Evolutionary conservation across 106 monocot genomes (phyloP).

Genomic region (Amphibolis antarctica): DNA sequence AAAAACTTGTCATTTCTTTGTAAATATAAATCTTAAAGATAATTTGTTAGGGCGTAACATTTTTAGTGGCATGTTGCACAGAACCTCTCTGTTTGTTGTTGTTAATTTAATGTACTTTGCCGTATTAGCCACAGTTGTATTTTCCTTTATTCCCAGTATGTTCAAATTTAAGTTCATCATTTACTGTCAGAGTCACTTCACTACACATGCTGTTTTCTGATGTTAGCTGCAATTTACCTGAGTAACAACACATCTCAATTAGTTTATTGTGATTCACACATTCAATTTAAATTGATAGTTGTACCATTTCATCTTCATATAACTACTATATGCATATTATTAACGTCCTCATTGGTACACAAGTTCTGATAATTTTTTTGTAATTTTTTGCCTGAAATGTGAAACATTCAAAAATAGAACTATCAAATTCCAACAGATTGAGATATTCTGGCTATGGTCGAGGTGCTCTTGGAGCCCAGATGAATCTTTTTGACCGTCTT

Average conservation of each 20-base stretch:
- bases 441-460: constrained; percentile 30
- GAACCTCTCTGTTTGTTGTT: no score
- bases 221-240: neutral
- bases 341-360: neutral
- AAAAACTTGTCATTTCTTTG: no score
- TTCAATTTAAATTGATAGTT: neutral
- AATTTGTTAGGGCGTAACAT: no score
- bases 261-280: neutral
- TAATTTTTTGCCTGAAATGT: constrained; percentile 9
- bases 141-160: no score
- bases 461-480: constrained; percentile 52
- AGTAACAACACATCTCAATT: neutral
- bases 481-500: constrained; percentile 82
- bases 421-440: constrained; percentile 24
- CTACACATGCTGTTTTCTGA: neutral
- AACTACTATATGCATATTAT: neutral
- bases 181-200: neutral
- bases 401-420: constrained; percentile 26
- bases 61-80: no score
- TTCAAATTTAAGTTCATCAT: neutral
- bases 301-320: neutral
- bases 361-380: neutral
- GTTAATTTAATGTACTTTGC: no score
- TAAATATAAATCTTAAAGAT: no score
- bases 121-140: no score